Base-by-base conservation (phyloP, 1,284 basidiomycete genomes). In the Puccinia novopanici region DNA sequence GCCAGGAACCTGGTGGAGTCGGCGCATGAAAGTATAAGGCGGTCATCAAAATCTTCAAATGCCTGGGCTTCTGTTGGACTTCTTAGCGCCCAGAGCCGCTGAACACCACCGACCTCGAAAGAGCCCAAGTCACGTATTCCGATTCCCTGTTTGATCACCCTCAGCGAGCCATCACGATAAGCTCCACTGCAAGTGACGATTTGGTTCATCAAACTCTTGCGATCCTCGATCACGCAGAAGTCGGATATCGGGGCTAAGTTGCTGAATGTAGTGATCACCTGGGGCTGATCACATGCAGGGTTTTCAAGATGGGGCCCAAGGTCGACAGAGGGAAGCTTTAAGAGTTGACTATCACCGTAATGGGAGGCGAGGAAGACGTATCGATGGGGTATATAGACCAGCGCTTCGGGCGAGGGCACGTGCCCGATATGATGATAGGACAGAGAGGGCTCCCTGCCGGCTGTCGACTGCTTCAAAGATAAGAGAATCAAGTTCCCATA, bases 151-250 rank as follows among this genome's bases (percentile, higher is more conserved):
- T 52, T 67, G 52, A 77, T 68, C 27, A 77, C 42, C 24, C 75
- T 19, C 22, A 79, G 57, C 40, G 67, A 71, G 9, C 76, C 50
- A 72, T 79, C 76, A 40, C 45, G 67, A 79, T 79, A 72, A 45
- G 67, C 67, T 48, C 76, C 76, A 71, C 76, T 79, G 37, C 76
- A 79, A 6, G 76, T 79, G 30, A 79, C 55, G 24, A 79, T 52
- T 42, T 77, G 59, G 52, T 77, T 63, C 30, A 52, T 24, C 10
- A 48, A 45, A 50, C 40, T 65, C 50, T 65, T 48, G 24, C 63
- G 34, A 55, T 71, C 54, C 17, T 79, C 37, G 12, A 48, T 68
- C 12, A 70, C 55, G 42, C 30, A 55, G 37, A 71, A 67, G 68
- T 79, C 76, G 3, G 52, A 70, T 24, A 79, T 79, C 27, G 76